Evolutionary conservation across 352 stramenopile species (phyloP), one percentile per base, ranked within the genome.

Genomic region (Globisporangium abappressorium): DNA sequence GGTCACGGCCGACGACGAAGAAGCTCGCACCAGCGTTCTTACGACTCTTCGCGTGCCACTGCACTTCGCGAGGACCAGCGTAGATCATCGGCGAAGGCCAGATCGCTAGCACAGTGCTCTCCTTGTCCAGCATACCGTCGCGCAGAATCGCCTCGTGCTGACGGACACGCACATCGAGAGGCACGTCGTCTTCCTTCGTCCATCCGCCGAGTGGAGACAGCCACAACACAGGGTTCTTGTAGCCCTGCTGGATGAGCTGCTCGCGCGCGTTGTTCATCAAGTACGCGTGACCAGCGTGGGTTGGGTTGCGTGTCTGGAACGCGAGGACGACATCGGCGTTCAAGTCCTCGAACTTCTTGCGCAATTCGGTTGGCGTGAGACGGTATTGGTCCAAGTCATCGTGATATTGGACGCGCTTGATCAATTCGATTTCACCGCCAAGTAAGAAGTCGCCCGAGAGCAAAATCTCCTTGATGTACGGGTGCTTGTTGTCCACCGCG

Each of bases 41-140:
- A 57, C 97, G 89, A 65, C 89, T 98, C 83, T 99, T 99, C 57
- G 97, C 97, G 80, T 99, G 97, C 86, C 98, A 99, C 76, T 99
- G 90, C 49, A 99, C 97, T 77, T 99, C 97, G 15, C 96, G 98
- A 14, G 97, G 97, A 14, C 97, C 97, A 30, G 95, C 97, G 79
- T 99, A 99, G 57, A 99, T 98, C 97, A 99, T 99, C 6, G 97
- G 97, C 68, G 96, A 95, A 34, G 97, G 97, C 97, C 97, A 99
- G 70, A 99, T 99, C 41, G 96, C 95, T 74, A 99, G 97, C 68
- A 99, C 97, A 1, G 97, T 99, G 59, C 89, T 98, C n/a, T 85
- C 85, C 62, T 95, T 94, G 82, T 99, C 94, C 18, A 99, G 85
- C 88, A 98, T 98, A 64, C 97, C 96, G 57, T 96, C 89, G 12